phyloP scores from a whole-genome alignment of 2,329 filamentous ascomycete genomes.

The Camillea tinctor region DNA sequence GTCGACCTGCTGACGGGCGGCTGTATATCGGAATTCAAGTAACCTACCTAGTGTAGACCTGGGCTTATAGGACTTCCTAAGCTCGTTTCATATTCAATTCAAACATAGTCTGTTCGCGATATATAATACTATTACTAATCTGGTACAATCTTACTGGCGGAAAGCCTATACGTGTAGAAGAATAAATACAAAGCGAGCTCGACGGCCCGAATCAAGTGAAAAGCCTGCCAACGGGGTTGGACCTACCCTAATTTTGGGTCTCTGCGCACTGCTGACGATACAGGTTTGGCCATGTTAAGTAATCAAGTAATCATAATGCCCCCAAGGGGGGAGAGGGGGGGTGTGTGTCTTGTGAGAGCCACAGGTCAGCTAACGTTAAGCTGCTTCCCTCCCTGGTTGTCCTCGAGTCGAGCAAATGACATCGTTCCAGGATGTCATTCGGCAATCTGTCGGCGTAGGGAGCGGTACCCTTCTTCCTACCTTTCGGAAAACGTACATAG shows the following conservation, averaged over 20 bases:
- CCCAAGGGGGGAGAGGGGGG: too few relatives aligned
- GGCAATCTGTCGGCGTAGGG: background rate
- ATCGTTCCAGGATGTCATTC: background rate
- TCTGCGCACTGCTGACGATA: background rate
- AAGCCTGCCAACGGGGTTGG: background rate
- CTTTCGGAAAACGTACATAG: background rate
- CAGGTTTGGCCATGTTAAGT: background rate
- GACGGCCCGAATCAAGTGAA: background rate
- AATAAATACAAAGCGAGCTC: background rate
- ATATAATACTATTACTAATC: background rate
- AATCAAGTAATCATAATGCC: background rate
- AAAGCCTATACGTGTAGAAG: background rate
- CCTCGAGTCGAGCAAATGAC: background rate
- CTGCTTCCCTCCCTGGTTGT: background rate
- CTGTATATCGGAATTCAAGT: background rate
- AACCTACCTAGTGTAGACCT: background rate
- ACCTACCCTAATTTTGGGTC: background rate
- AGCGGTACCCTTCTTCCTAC: background rate
- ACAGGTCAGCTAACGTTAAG: background rate
- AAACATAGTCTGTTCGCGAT: background rate
- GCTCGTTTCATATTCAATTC: background rate
- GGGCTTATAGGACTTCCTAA: background rate
- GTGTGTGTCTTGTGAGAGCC: too few relatives aligned
- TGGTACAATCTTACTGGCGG: background rate
- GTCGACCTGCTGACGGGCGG: background rate